phyloP scores from a whole-genome alignment of 2,329 filamentous ascomycete species.

The Thelonectria blattea region DNA sequence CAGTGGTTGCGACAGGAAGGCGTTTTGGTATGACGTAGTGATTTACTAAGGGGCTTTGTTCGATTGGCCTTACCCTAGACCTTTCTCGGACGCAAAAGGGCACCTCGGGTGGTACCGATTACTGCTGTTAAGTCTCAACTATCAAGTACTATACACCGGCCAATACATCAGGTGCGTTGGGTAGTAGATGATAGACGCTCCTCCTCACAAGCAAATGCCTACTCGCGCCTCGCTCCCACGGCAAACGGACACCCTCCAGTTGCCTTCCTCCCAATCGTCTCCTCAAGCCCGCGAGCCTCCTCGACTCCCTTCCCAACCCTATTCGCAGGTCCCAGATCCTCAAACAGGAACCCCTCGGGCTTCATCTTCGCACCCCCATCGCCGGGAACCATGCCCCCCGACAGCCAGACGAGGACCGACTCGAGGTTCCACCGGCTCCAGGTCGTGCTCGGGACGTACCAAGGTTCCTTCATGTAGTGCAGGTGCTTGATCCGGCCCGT shows the following conservation, averaged over 20 bases:
- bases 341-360: slow-evolving; percentile 59
- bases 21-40: neutral
- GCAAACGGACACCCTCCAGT: slow-evolving; percentile 54
- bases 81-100: neutral
- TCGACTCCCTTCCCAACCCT: slow-evolving; percentile 59
- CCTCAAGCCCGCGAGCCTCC: slow-evolving; percentile 42
- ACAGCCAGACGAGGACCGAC: slow-evolving; percentile 54
- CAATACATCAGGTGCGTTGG: too few relatives aligned
- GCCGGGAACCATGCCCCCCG: slow-evolving; percentile 55
- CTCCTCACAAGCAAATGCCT: neutral
- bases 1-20: neutral
- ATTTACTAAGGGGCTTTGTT: neutral
- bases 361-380: slow-evolving; percentile 46
- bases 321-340: slow-evolving; percentile 66
- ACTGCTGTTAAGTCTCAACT: too few relatives aligned
- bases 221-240: slow-evolving; percentile 2
- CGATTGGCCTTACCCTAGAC: slow-evolving; percentile 1
- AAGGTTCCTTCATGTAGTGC: slow-evolving; percentile 67
- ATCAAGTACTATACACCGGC: too few relatives aligned
- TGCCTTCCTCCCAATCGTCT: slow-evolving; percentile 40
- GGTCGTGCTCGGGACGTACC: slow-evolving; percentile 65
- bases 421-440: slow-evolving; percentile 68
- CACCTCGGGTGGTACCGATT: too few relatives aligned
- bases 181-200: too few relatives aligned
- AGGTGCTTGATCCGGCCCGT: slow-evolving; percentile 58